Evolutionary conservation across 371 early-diverging fungal genomes (phyloP), one percentile per base, ranked within the genome.

Genomic region (Syncephalastrum monosporum): DNA sequence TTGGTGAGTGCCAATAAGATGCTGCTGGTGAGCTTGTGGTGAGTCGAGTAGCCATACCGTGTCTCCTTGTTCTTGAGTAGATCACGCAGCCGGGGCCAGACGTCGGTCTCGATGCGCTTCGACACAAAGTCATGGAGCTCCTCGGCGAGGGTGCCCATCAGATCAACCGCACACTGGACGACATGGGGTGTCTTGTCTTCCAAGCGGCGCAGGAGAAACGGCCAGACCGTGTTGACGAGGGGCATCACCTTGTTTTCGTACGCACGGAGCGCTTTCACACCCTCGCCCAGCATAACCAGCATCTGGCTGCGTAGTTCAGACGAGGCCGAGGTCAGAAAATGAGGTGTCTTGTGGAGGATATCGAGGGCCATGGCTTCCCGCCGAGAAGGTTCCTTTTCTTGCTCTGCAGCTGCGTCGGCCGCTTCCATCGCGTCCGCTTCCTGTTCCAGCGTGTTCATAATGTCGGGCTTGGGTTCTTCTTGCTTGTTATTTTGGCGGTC

Each of bases 181-280:
- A 87, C 85, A 53, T 64, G 80, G 21, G 72, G 72, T 41, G 82
- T 71, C 16, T 61, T 10, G 56, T 86, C 85, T 15, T 63, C 63
- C 27, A 85, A 56, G 27, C 86, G 66, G 2, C 69, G 67, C 2
- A 83, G 54, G 5, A 85, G 56, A 1, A 60, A 56, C 0, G 81
- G 77, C 89, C 89, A 89, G 13, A 83, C 49, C 8, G 44, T 49
- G 60, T 86, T 78, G 3, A 86, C 61, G 4, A 81, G 54, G 4
- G 81, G 75, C 52, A 79, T 74, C 7, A 85, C 50, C 17, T 82
- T 71, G 1, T 58, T 50, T 3, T 76, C 49, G 4, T 67, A 60
- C 1, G 50, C 42, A 1, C 63, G 38, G 8, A 85, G 50, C 4
- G 82, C 60, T 5, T 65, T 60, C 3, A 74, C 56, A 17, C 79